Base-by-base conservation (phyloP, 345 rosid species). In the Ceriops zippeliana region DNA sequence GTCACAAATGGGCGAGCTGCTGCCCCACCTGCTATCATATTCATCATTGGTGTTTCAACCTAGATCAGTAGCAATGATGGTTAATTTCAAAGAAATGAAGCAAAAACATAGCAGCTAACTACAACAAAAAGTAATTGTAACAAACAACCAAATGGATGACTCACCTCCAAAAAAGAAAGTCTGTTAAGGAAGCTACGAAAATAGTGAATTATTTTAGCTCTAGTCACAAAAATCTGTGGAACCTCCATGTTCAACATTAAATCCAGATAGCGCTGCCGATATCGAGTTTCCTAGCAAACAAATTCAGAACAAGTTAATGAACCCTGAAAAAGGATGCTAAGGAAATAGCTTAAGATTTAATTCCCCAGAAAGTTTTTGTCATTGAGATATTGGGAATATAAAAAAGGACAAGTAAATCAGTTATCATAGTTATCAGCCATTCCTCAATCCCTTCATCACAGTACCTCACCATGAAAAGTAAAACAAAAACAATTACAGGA, bases 41-140 rank as follows among this genome's bases (percentile, higher is more conserved):
- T 91, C 98, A 95, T 88, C 97, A 91, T 91, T 64, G 98, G 97
- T 56, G 99, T 95, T 77, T 95, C 99, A 61, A 90, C 99, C 98
- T 91, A 73, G 6, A 34, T 9, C 59, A 24, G 31, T 7, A 24
- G 59, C 17, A 6, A 21, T 11, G 59, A 56, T 16, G 11, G 6
- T 56, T 56, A 56, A 27, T 24, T 56, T 21, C 28, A 56, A 56
- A 56, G 6, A 56, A 56, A 56, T 22, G 16, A 51, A 26, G 6
- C 5, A 17, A 62, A 32, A 1, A 53, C 7, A 11, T n/a, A 27
- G 21, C 24, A 28, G 38, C 30, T 34, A 56, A 17, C 17, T 16
- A 53, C 8, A 27, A 17, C 9, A 58, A 15, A 37, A 53, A 20
- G 9, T 5, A 42, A 42, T 42, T 42, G 22, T 51, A 22, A 16